Percentiles rank a stretch among this genome's conserved stretches.
Evolutionary conservation across 2,329 filamentous ascomycete species (phyloP).

Genomic region (Teratosphaeria viscida): DNA sequence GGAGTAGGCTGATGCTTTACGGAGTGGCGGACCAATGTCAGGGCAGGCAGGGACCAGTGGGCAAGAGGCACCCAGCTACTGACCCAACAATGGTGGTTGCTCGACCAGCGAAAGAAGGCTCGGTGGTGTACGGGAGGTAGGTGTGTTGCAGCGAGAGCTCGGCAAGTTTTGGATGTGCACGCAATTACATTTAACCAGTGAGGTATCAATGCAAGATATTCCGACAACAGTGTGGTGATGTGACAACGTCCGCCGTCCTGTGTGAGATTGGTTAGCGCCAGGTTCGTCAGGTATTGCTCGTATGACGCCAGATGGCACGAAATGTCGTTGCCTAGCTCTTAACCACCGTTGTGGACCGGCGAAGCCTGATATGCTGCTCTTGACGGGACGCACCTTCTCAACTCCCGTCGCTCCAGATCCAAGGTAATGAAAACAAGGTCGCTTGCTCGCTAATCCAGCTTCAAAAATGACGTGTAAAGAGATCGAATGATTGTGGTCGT

Average conservation of each 20-base stretch:
- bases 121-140: slow-evolving; percentile 1
- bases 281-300: neutral
- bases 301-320: neutral
- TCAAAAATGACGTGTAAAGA: slow-evolving; percentile 26
- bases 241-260: neutral
- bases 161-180: slow-evolving; percentile 6
- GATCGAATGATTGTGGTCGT: slow-evolving; percentile 33
- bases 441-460: slow-evolving; percentile 12
- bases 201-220: neutral
- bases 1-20: neutral
- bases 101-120: slow-evolving; percentile 1
- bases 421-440: slow-evolving; percentile 7
- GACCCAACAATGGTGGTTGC: neutral
- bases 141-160: slow-evolving; percentile 2
- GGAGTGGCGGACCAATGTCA: neutral
- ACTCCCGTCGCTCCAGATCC: slow-evolving; percentile 7
- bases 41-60: neutral
- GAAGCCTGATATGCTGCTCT: slow-evolving; percentile 1
- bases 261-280: neutral
- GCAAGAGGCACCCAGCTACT: neutral
- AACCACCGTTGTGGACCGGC: neutral
- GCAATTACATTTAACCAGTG: neutral
- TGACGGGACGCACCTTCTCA: neutral
- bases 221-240: neutral
- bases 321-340: neutral